Evolutionary conservation across 352 stramenopile species (phyloP), one percentile per base, ranked within the genome.

Genomic region (Globisporangium paddicum): DNA sequence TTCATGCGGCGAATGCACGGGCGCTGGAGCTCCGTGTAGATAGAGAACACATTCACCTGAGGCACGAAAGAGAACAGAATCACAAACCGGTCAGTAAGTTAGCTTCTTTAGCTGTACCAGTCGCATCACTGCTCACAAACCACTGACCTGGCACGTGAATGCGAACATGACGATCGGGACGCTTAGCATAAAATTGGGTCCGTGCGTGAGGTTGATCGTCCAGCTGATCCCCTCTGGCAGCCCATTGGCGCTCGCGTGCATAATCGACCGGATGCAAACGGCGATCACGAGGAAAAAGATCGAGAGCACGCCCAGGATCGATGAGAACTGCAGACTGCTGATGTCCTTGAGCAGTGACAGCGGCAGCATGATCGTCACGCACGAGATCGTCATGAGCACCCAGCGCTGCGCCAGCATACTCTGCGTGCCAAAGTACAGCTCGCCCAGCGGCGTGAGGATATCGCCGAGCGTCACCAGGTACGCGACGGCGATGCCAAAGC

Each of bases 161-260:
- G 84, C 84, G 59, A 94, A 94, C 84, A 94, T 94, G 55, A 94
- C 80, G 68, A 94, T 92, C 18, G 84, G 84, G 30, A 94, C 84
- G 45, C 82, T 89, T 6, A 94, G 81, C 80, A 94, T 92, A 35
- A 92, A 94, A 53, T 94, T 66, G 19, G 82, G 72, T 18, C 82
- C 82, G 13, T 78, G 54, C 34, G 63, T 80, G 35, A 89, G 68
- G 56, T 94, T 79, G 56, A 94, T 87, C 14, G 59, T 68, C 80
- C 80, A 94, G 64, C 77, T 84, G 55, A 93, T 76, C 54, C 82
- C 73, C 26, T 87, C 61, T 3, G 84, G 73, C 1, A 90, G 67
- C 1, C 84, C 84, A 45, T 87, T 62, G 14, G 60, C 67, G 30
- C 61, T 77, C 25, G 79, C 69, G 40, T 81, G 64, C 84, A 93